Conservation (phyloP, 805 yeast species). For the Hanseniaspora hatyaiensis region DNA sequence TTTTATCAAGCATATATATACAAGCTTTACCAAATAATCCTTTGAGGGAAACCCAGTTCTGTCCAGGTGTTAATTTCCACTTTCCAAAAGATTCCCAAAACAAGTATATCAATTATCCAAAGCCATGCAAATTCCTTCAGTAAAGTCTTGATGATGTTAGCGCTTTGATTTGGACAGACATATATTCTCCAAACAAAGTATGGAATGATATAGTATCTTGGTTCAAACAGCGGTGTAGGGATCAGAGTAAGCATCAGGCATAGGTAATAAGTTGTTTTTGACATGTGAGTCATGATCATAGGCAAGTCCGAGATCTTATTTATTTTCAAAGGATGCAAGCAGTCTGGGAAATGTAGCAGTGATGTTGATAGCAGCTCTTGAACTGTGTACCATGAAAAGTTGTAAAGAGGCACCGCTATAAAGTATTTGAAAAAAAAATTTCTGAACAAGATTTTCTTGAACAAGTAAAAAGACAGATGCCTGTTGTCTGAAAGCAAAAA, state of each 20-base stretch:
- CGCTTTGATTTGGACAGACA: slow-evolving; percentile 33
- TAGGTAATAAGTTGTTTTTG: slow-evolving; percentile 40
- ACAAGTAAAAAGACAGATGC: slow-evolving; percentile 81
- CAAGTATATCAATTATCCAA: slow-evolving; percentile 40
- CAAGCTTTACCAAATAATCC: slow-evolving; percentile 91
- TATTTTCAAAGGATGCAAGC: slow-evolving; percentile 31
- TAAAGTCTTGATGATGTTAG: slow-evolving; percentile 21
- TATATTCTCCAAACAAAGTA: slow-evolving; percentile 61
- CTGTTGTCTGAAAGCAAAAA: slow-evolving; percentile 88
- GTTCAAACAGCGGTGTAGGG: slow-evolving; percentile 89
- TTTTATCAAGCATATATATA: no score
- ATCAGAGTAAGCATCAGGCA: slow-evolving; percentile 53
- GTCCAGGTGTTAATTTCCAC: slow-evolving; percentile 55
- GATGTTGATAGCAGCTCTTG: slow-evolving; percentile 30
- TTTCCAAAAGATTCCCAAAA: slow-evolving; percentile 45
- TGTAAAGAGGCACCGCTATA: slow-evolving; percentile 56
- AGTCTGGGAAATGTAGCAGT: slow-evolving; percentile 29
- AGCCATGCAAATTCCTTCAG: slow-evolving; percentile 51
- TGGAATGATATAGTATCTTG: slow-evolving; percentile 82
- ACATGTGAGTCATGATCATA: slow-evolving; percentile 34
- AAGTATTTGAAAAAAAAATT: slow-evolving; percentile 38
- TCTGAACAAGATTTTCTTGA: slow-evolving; percentile 46
- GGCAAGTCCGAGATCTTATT: slow-evolving; percentile 31
- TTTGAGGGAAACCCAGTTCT: slow-evolving; percentile 47
- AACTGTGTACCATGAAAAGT: slow-evolving; percentile 38